Conservation (phyloP, 208 protist species). For the Herpetomonas tarakana region DNA sequence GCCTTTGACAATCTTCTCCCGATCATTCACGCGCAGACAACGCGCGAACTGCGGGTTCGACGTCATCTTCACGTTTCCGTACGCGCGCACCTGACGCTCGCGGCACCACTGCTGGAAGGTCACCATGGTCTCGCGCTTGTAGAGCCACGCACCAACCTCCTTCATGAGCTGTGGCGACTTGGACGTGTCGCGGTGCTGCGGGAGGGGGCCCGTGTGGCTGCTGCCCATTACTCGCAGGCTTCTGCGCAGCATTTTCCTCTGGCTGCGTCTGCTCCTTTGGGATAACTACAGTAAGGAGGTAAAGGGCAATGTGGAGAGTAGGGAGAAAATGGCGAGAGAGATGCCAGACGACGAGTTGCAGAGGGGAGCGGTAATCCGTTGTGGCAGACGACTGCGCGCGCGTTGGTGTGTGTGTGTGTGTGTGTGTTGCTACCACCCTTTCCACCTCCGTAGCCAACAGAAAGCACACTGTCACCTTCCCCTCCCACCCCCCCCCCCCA, state of each 20-base stretch:
- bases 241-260: slow-evolving; percentile 15
- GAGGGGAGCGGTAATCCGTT: too few relatives aligned
- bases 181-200: slow-evolving; percentile 52
- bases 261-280: neutral
- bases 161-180: slow-evolving; percentile 52
- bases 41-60: slow-evolving; percentile 67
- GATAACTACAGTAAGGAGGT: slow-evolving; percentile 1
- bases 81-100: slow-evolving; percentile 53
- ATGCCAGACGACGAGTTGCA: too few relatives aligned
- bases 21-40: slow-evolving; percentile 55
- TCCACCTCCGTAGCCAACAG: too few relatives aligned
- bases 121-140: slow-evolving; percentile 67
- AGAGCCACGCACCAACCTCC: slow-evolving; percentile 81
- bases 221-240: slow-evolving; percentile 1
- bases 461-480: too few relatives aligned
- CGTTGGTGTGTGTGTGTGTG: too few relatives aligned
- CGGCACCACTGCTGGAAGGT: slow-evolving; percentile 74
- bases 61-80: slow-evolving; percentile 71
- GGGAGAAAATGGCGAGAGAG: too few relatives aligned
- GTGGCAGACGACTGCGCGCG: too few relatives aligned
- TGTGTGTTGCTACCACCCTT: too few relatives aligned
- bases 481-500: too few relatives aligned
- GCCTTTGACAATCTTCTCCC: too few relatives aligned
- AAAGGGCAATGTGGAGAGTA: too few relatives aligned
- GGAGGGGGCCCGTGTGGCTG: slow-evolving; percentile 18